These are phyloP conservation scores for Ustilago loliicola DNA, from an alignment of 1,284 basidiomycete species.

Conservation along the genomic window DNA sequence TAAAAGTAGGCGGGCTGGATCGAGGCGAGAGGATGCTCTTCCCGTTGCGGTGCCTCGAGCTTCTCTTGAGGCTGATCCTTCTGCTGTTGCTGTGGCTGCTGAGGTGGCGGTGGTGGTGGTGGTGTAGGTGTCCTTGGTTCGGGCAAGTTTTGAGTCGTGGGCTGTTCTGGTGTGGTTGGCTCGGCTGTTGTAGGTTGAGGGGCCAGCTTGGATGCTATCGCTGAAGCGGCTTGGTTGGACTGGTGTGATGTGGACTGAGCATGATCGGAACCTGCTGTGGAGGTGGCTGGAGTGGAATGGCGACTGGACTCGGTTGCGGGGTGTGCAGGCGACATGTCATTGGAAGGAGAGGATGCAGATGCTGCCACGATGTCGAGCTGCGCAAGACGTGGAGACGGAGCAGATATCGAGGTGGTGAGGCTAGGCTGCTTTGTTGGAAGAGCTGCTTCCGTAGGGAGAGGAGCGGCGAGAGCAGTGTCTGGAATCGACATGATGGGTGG, in stretches of 20 bases:
- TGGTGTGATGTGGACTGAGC: slow-evolving; percentile 15
- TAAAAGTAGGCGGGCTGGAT: slow-evolving; percentile 66
- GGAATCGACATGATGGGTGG: slow-evolving; percentile 23
- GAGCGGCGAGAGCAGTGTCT: slow-evolving; percentile 12
- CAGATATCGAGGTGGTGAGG: background rate
- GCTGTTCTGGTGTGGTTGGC: background rate
- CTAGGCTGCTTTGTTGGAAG: slow-evolving; percentile 4
- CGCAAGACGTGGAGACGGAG: slow-evolving; percentile 19
- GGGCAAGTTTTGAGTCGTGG: background rate
- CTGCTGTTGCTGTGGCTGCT: slow-evolving; percentile 8
- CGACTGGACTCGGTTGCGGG: slow-evolving; percentile 41
- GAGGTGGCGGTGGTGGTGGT: background rate
- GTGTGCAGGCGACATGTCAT: slow-evolving; percentile 32
- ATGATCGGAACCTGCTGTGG: slow-evolving; percentile 41
- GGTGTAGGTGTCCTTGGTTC: slow-evolving; percentile 4
- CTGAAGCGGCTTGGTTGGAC: background rate
- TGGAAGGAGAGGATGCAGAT: slow-evolving; percentile 33
- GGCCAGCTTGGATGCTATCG: background rate
- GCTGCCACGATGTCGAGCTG: slow-evolving; percentile 24
- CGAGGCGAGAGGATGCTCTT: slow-evolving; percentile 40
- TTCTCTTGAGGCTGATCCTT: background rate
- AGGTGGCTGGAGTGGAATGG: slow-evolving; percentile 52
- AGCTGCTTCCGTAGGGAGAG: slow-evolving; percentile 1
- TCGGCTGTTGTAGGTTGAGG: background rate
- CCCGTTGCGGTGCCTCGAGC: background rate